phyloP scores from a whole-genome alignment of 2,329 filamentous ascomycete species.

The Erysiphe pulchra region DNA sequence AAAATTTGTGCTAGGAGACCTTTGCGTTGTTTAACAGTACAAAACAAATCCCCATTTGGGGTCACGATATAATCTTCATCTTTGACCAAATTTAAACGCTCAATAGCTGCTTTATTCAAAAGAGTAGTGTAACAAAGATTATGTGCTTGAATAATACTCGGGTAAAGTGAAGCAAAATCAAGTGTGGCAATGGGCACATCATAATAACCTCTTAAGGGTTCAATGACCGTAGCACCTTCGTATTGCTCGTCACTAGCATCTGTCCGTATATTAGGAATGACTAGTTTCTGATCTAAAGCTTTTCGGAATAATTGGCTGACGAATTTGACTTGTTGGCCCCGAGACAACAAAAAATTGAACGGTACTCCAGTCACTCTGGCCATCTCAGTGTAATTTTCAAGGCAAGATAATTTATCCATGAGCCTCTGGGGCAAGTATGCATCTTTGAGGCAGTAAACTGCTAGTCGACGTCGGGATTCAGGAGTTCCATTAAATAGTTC shows the following conservation, averaged over 20 bases:
- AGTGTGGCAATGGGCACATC: constrained; percentile 86
- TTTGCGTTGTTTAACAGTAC: constrained; percentile 68
- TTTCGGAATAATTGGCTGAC: constrained; percentile 93
- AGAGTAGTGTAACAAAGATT: constrained; percentile 95
- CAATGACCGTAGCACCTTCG: constrained; percentile 92
- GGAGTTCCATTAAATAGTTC: constrained; percentile 91
- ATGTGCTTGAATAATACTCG: constrained; percentile 96
- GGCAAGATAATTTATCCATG: constrained; percentile 91
- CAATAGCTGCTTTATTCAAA: constrained; percentile 50
- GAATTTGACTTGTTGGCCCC: constrained; percentile 93
- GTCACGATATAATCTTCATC: constrained; percentile 94
- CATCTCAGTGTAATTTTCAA: constrained; percentile 99
- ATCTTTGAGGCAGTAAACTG: constrained; percentile 92
- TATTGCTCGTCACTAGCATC: constrained; percentile 67
- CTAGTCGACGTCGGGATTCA: constrained; percentile 70
- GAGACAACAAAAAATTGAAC: constrained; percentile 77
- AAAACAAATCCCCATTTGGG: constrained; percentile 82
- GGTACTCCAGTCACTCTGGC: constrained; percentile 95
- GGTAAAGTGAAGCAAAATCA: constrained; percentile 96
- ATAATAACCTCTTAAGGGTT: constrained; percentile 81
- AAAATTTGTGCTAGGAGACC: constrained; percentile 85
- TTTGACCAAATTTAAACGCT: constrained; percentile 52
- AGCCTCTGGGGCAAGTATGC: constrained; percentile 81
- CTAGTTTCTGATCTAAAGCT: constrained; percentile 72
- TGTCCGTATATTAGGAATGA: constrained; percentile 64